These are phyloP conservation scores for Monilinia laxa DNA, from an alignment of 2,329 filamentous ascomycete genomes.

Conservation along the genomic window DNA sequence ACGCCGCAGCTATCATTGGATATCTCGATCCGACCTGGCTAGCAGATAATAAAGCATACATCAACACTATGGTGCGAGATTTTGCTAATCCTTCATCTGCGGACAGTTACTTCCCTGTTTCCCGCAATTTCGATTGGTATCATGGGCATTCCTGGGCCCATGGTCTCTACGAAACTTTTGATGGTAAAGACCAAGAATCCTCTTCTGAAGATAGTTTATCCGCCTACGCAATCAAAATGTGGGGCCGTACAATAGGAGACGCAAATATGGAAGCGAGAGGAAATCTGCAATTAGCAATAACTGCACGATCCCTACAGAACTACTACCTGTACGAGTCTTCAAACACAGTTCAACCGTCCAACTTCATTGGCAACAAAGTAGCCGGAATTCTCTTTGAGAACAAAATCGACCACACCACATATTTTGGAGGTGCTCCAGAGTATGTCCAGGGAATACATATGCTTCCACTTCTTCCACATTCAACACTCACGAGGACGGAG, in stretches of 20 bases:
- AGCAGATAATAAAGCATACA: constrained; percentile 69
- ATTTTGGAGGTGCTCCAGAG: constrained; percentile 73
- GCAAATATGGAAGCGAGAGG: constrained; percentile 71
- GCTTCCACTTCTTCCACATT: constrained; percentile 44
- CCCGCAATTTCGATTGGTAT: constrained; percentile 81
- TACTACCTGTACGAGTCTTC: constrained; percentile 78
- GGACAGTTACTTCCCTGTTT: constrained; percentile 79
- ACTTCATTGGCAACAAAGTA: constrained; percentile 80
- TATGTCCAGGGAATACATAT: constrained; percentile 59
- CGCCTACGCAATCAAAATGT: constrained; percentile 83
- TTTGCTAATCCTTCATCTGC: constrained; percentile 69
- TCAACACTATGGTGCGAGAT: constrained; percentile 83
- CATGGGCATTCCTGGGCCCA: constrained; percentile 94
- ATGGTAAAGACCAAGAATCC: constrained; percentile 85
- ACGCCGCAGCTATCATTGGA: constrained; percentile 79
- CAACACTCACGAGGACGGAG: constrained; percentile 62
- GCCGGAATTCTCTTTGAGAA: constrained; percentile 82
- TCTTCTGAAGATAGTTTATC: constrained; percentile 89
- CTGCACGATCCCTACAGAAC: constrained; percentile 67
- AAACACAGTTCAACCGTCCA: constrained; percentile 69
- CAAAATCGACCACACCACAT: constrained; percentile 90
- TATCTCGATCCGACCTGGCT: constrained; percentile 77
- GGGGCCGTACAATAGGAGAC: constrained; percentile 79
- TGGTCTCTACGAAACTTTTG: constrained; percentile 65
- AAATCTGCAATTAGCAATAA: constrained; percentile 80